Evolutionary conservation across 768 basidiomycete species (phyloP).

Genomic region (Boletus subcaerulescens): DNA sequence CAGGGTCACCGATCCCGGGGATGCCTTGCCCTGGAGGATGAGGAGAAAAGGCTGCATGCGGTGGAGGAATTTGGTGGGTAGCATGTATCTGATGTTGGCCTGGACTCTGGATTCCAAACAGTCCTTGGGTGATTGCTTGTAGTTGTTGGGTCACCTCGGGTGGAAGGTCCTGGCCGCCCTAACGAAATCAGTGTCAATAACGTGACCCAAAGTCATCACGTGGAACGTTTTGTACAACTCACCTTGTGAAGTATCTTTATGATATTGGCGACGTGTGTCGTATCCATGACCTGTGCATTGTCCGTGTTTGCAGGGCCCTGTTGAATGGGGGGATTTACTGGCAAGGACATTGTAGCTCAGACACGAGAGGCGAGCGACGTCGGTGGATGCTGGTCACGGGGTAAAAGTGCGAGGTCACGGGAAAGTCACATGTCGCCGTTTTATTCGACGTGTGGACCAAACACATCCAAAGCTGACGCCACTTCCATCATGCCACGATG

Average conservation of each 20-base stretch:
- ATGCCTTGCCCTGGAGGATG: constrained; percentile 36
- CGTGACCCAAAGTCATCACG: constrained; percentile 27
- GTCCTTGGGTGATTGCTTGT: constrained; percentile 50
- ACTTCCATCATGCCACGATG: neutral
- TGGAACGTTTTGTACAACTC: constrained; percentile 2
- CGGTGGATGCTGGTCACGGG: constrained; percentile 40
- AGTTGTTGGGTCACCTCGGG: constrained; percentile 62
- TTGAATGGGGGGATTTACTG: neutral
- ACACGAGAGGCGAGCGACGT: neutral
- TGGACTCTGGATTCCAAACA: constrained; percentile 24
- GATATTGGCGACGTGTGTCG: constrained; percentile 56
- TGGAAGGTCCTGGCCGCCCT: constrained; percentile 51
- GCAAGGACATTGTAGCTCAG: constrained; percentile 13
- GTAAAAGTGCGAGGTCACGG: constrained; percentile 39
- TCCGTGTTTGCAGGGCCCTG: constrained; percentile 15
- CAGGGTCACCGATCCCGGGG: constrained; percentile 60
- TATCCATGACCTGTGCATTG: constrained; percentile 35
- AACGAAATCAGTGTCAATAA: constrained; percentile 6
- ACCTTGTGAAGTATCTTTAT: constrained; percentile 63
- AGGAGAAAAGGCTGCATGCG: constrained; percentile 35
- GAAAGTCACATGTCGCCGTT: constrained; percentile 40
- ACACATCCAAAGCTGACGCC: constrained; percentile 30
- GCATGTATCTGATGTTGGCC: constrained; percentile 32
- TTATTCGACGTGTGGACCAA: constrained; percentile 32
- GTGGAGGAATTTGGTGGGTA: constrained; percentile 31